Evolutionary conservation across 2,329 filamentous ascomycete genomes (phyloP).

Genomic region (Fusarium globosum): DNA sequence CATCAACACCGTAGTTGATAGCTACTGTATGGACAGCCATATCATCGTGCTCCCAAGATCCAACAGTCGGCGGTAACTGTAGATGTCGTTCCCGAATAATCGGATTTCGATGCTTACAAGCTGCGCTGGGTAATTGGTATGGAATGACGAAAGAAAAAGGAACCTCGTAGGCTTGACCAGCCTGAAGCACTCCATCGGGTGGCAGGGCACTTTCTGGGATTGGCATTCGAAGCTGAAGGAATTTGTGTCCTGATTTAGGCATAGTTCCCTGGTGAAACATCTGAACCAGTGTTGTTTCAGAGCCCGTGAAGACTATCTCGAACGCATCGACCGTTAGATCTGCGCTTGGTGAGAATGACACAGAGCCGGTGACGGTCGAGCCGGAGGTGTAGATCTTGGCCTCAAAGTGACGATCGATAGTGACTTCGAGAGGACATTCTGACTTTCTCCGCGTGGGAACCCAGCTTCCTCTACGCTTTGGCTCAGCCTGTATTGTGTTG

Average conservation of each 20-base stretch:
- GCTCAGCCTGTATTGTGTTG: background rate
- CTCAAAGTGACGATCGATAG: constrained; percentile 32
- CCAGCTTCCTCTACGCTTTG: constrained; percentile 29
- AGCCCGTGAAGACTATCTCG: constrained; percentile 22
- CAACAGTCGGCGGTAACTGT: constrained; percentile 32
- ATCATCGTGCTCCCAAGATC: constrained; percentile 35
- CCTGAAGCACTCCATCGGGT: background rate
- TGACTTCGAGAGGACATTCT: constrained; percentile 25
- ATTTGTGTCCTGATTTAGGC: constrained; percentile 23
- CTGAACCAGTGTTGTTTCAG: constrained; percentile 7
- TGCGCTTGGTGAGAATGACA: constrained; percentile 5
- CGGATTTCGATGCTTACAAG: constrained; percentile 23
- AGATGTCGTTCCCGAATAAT: constrained; percentile 25
- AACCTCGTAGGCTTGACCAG: constrained; percentile 10
- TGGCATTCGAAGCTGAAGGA: constrained; percentile 33
- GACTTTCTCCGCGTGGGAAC: constrained; percentile 10
- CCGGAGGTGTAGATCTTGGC: constrained; percentile 37
- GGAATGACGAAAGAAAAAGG: constrained; percentile 39
- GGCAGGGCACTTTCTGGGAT: constrained; percentile 17
- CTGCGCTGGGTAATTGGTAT: constrained; percentile 24
- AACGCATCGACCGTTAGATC: constrained; percentile 25
- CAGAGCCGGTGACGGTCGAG: constrained; percentile 23
- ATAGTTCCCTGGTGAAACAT: constrained; percentile 26
- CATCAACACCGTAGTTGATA: constrained; percentile 29
- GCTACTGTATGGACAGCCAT: constrained; percentile 24